Base-by-base conservation (phyloP, 371 early-diverging fungal species). In the Sporodiniella umbellata region DNA sequence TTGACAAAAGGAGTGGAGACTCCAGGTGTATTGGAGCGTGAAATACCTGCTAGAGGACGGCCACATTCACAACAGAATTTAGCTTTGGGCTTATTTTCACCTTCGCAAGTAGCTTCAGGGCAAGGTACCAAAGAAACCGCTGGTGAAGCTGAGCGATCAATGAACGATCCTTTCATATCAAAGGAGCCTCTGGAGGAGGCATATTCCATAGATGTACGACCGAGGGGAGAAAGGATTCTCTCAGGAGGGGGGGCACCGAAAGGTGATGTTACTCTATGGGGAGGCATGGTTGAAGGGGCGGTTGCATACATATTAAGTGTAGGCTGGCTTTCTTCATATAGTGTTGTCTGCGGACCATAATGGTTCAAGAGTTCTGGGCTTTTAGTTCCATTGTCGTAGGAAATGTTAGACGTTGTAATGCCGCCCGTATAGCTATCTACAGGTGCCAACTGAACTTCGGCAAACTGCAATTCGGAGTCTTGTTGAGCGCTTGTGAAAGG, bases 41-140 rank as follows among this genome's bases (percentile, higher is more conserved):
- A 79, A 23, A 68, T 56, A 15, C 61, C 67, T 11, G 70, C 68
- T 38, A 86, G 65, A 0, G 75, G 76, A 24, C 81, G 77, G 24
- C 88, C 88, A 58, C 88, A 88, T 56, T 86, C 86, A 23, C 79
- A 79, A 53, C 88, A 88, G 44, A 88, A 88, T 54, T 88, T 88
- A 8, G 86, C 80, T n/a, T 74, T 81, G 2, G 72, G 54, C 31
- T 81, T 84, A 51, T 86, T 88, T 43, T 79, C 78, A 18, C 82
- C 85, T 23, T 73, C 72, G 52, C 88, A 88, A 42, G 66, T 59
- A 17, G 78, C 66, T 48, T 75, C 75, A 38, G 83, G 79, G 48
- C 83, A 83, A 17, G 62, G 46, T 0, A 56, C 40, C 17, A 61
- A 35, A 17, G 24, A 45, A 15, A 53, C 51, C 8, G 45, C 22